Percentiles rank a stretch among this genome's conserved stretches.
Conservation (phyloP, 2,329 filamentous ascomycete species). For the Taxawa tesnikishii region DNA sequence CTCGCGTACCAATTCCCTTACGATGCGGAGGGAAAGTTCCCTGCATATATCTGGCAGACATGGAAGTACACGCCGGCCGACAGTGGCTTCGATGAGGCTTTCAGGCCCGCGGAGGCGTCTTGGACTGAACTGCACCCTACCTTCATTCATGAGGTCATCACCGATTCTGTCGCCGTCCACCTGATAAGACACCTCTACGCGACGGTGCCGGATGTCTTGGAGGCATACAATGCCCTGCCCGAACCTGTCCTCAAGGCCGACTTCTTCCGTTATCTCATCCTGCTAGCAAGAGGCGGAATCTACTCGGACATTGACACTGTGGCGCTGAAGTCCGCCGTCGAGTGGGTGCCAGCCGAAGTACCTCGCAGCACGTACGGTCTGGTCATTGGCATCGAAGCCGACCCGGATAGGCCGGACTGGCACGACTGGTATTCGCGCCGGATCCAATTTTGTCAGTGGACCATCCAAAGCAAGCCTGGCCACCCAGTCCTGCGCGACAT, state of each 20-base stretch:
- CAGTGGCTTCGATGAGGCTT: slow-evolving; percentile 57
- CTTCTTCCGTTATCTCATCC: slow-evolving; percentile 56
- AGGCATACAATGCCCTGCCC: slow-evolving; percentile 36
- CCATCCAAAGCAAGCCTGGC: slow-evolving; percentile 88
- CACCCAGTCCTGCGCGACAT: slow-evolving; percentile 85
- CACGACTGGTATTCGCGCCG: slow-evolving; percentile 88
- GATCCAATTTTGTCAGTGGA: slow-evolving; percentile 99
- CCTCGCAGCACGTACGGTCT: slow-evolving; percentile 69
- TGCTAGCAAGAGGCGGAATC: slow-evolving; percentile 66
- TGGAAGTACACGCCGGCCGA: slow-evolving; percentile 83
- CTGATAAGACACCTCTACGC: slow-evolving; percentile 80
- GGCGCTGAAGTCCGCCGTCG: slow-evolving; percentile 67
- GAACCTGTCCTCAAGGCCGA: slow-evolving; percentile 47
- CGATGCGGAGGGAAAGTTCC: slow-evolving; percentile 77
- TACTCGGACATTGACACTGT: slow-evolving; percentile 79
- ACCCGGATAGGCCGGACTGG: slow-evolving; percentile 89
- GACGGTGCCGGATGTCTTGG: slow-evolving; percentile 40
- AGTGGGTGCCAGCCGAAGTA: slow-evolving; percentile 76
- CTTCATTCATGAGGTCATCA: slow-evolving; percentile 94
- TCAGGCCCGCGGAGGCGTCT: slow-evolving; percentile 74
- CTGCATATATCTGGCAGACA: slow-evolving; percentile 98
- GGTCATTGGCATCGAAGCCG: slow-evolving; percentile 89
- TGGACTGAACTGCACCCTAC: slow-evolving; percentile 81
- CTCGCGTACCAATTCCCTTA: slow-evolving; percentile 91
- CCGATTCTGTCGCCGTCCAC: slow-evolving; percentile 74